Percentiles rank a stretch among this genome's conserved stretches.
phyloP scores from a whole-genome alignment of 2,329 filamentous ascomycete genomes.

The Leptoxyphium fumago region DNA sequence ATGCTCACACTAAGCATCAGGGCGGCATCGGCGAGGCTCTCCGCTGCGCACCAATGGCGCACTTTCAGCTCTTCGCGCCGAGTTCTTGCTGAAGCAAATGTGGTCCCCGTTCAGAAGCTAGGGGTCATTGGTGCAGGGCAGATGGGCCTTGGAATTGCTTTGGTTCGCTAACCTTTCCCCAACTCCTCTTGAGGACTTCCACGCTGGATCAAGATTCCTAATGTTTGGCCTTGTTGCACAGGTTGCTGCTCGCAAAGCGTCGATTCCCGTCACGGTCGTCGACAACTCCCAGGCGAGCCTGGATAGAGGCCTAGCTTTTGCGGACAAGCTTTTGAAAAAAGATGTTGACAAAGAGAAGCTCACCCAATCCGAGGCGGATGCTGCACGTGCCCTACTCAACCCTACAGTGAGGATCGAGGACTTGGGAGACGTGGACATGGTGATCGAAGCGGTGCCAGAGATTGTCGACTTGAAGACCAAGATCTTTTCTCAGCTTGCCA shows the following conservation, averaged over 20 bases:
- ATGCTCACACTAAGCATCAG: too few relatives aligned
- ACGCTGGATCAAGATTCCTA: not conserved
- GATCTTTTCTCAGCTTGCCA: slow-evolving; percentile 72
- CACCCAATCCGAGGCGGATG: slow-evolving; percentile 65
- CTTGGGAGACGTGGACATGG: slow-evolving; percentile 76
- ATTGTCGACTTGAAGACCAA: slow-evolving; percentile 73
- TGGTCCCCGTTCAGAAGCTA: slow-evolving; percentile 65
- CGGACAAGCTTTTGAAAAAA: slow-evolving; percentile 85
- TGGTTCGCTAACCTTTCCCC: not conserved
- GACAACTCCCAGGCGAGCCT: slow-evolving; percentile 74
- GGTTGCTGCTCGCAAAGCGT: slow-evolving; percentile 73
- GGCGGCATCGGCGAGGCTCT: too few relatives aligned
- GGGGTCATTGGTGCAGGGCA: slow-evolving; percentile 91
- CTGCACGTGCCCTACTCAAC: slow-evolving; percentile 53
- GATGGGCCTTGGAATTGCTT: slow-evolving; percentile 42
- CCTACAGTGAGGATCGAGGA: slow-evolving; percentile 61
- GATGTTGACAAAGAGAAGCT: slow-evolving; percentile 80
- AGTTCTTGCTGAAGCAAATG: slow-evolving; percentile 35
- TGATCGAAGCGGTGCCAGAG: slow-evolving; percentile 85
- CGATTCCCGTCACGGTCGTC: slow-evolving; percentile 71
- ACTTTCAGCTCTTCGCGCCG: slow-evolving; percentile 51
- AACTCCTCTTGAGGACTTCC: too few relatives aligned
- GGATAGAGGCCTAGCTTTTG: slow-evolving; percentile 80
- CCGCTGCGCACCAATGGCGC: slow-evolving; percentile 17
- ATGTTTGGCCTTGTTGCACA: slow-evolving; percentile 45